Conservation (phyloP, 164 flowering plant species). For the Annona squamosa region DNA sequence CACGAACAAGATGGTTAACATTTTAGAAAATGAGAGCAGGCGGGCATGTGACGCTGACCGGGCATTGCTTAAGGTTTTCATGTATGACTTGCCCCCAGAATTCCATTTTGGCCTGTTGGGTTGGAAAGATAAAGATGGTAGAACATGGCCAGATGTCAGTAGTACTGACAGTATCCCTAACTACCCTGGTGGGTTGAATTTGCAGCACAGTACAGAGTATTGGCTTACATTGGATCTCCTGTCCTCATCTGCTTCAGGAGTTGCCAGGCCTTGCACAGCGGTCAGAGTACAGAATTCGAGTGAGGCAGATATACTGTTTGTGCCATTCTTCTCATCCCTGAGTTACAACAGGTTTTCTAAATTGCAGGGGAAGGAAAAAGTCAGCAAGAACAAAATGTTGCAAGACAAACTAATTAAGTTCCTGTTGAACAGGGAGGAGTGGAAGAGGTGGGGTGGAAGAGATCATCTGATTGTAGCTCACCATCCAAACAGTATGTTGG, state of each 20-base stretch:
- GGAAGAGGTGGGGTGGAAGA: slow-evolving; percentile 63
- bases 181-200: slow-evolving; percentile 85
- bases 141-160: slow-evolving; percentile 65
- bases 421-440: slow-evolving; percentile 48
- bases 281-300: slow-evolving; percentile 65
- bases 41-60: slow-evolving; percentile 28
- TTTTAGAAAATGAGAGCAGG: slow-evolving; percentile 10
- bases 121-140: slow-evolving; percentile 42
- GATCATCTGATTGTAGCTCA: slow-evolving; percentile 84
- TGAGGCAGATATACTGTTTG: slow-evolving; percentile 70
- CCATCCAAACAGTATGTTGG: slow-evolving; percentile 89
- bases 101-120: slow-evolving; percentile 83
- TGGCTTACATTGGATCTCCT: slow-evolving; percentile 94
- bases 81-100: slow-evolving; percentile 84
- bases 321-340: slow-evolving; percentile 84
- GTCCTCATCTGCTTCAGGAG: slow-evolving; percentile 34
- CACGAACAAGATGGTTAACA: slow-evolving; percentile 6
- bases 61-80: slow-evolving; percentile 46
- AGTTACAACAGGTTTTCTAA: slow-evolving; percentile 78
- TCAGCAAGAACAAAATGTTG: slow-evolving; percentile 47
- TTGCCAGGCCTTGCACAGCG: slow-evolving; percentile 55
- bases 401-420: slow-evolving; percentile 61
- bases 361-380: slow-evolving; percentile 37
- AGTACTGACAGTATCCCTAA: slow-evolving; percentile 30
- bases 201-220: slow-evolving; percentile 86